Evolutionary conservation across 495 filamentous ascomycete species (phyloP).

Genomic region (Neurospora discreta): DNA sequence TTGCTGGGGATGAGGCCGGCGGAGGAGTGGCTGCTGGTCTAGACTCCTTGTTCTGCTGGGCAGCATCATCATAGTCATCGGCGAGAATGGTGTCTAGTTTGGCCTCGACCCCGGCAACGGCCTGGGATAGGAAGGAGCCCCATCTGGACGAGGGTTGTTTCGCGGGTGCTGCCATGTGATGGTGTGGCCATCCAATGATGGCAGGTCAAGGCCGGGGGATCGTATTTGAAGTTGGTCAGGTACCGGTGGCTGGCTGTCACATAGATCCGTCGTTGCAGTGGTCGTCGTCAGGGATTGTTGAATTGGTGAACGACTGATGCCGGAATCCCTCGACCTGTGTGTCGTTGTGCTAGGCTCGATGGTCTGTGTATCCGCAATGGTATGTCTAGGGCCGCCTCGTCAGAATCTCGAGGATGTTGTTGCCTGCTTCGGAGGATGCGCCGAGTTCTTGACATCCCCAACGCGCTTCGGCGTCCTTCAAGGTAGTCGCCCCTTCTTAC

Average conservation of each 20-base stretch:
- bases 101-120: conserved; percentile 88
- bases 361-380: background rate
- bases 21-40: conserved; percentile 11
- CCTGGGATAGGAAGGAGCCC: conserved; percentile 82
- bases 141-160: conserved; percentile 42
- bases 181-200: conserved; percentile 1
- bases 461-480: background rate
- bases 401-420: background rate
- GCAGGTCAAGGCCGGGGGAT: background rate
- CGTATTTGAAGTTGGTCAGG: background rate
- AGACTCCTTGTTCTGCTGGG: conserved; percentile 18
- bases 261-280: background rate
- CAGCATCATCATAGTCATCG: conserved; percentile 47
- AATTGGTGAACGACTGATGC: background rate
- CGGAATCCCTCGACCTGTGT: background rate
- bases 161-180: conserved; percentile 17
- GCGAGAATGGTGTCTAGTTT: conserved; percentile 84
- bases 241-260: conserved; percentile 6
- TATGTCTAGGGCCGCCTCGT: background rate
- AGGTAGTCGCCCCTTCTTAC: background rate
- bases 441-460: background rate
- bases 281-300: background rate
- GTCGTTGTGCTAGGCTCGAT: background rate
- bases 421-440: background rate
- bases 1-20: conserved; percentile 18